A percentile compares a stretch with the other conserved stretches of the same genome.
These are phyloP conservation scores for Rubia balearica DNA, from an alignment of 305 asterid species.

Conservation along the genomic window DNA sequence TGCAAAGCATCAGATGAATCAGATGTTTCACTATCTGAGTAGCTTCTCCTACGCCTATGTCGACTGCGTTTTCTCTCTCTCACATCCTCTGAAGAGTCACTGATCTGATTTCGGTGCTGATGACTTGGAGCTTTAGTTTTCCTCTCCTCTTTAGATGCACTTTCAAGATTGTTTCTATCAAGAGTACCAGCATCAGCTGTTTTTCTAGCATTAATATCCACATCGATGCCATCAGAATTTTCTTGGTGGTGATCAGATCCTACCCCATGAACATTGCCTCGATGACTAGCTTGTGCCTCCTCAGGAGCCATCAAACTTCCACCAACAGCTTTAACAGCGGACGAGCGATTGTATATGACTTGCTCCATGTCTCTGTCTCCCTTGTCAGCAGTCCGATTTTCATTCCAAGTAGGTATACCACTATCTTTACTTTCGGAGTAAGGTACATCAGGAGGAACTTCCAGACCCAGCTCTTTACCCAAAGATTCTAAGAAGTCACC, in stretches of 20 bases:
- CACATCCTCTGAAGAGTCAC: slow-evolving; percentile 57
- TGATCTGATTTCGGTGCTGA: slow-evolving; percentile 23
- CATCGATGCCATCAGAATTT: not conserved
- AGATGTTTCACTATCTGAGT: slow-evolving; percentile 37
- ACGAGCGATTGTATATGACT: slow-evolving; percentile 20
- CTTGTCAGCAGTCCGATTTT: slow-evolving; percentile 20
- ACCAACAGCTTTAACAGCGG: slow-evolving; percentile 17
- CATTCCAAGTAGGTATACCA: slow-evolving; percentile 25
- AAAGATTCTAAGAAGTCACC: slow-evolving; percentile 94
- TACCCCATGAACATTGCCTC: slow-evolving; percentile 22
- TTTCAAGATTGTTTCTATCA: slow-evolving; percentile 20
- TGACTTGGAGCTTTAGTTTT: slow-evolving; percentile 19
- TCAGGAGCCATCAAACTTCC: slow-evolving; percentile 23
- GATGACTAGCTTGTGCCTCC: slow-evolving; percentile 17
- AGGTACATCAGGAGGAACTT: slow-evolving; percentile 74
- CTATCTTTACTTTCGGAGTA: slow-evolving; percentile 32
- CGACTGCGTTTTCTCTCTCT: slow-evolving; percentile 46
- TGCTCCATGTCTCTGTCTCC: slow-evolving; percentile 22
- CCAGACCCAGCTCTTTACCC: slow-evolving; percentile 85
- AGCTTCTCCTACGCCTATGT: slow-evolving; percentile 34
- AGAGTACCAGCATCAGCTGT: slow-evolving; percentile 13
- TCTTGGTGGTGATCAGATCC: slow-evolving; percentile 1
- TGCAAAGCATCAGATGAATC: slow-evolving; percentile 36
- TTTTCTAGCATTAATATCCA: slow-evolving; percentile 10
- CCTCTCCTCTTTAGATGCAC: slow-evolving; percentile 23